Evolutionary conservation across 805 yeast genomes (phyloP).

Genomic region (Candida tammaniensis): DNA sequence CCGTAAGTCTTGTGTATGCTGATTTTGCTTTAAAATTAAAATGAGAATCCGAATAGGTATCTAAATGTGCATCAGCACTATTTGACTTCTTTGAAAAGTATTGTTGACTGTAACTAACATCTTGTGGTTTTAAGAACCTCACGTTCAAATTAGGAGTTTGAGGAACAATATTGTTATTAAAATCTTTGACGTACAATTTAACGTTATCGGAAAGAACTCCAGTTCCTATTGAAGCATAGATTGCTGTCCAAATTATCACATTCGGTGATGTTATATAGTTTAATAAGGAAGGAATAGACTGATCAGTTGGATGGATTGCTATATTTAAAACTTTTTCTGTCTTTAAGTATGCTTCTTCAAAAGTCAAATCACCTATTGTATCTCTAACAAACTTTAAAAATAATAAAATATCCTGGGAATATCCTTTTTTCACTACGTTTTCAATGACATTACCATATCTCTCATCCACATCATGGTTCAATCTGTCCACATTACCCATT

Average conservation of each 20-base stretch:
- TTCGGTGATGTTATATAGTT: constrained; percentile 94
- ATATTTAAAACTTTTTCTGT: constrained; percentile 81
- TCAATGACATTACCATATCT: constrained; percentile 69
- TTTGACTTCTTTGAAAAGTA: constrained; percentile 25
- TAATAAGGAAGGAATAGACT: constrained; percentile 65
- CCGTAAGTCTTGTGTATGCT: constrained; percentile 87
- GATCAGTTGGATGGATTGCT: constrained; percentile 77
- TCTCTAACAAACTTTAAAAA: constrained; percentile 76
- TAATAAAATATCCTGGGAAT: constrained; percentile 79
- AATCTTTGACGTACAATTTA: constrained; percentile 55
- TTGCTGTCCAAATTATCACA: constrained; percentile 85
- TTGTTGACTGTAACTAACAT: constrained; percentile 46
- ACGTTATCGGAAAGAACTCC: constrained; percentile 61
- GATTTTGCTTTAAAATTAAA: constrained; percentile 30
- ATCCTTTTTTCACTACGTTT: constrained; percentile 73
- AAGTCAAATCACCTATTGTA: constrained; percentile 78
- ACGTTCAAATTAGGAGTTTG: constrained; percentile 42
- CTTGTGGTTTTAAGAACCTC: constrained; percentile 42
- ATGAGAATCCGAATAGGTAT: constrained; percentile 14
- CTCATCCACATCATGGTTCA: constrained; percentile 55
- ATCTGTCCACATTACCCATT: constrained; percentile 42
- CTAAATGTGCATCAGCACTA: constrained; percentile 11
- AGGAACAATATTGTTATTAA: constrained; percentile 59
- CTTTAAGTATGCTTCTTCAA: constrained; percentile 84
- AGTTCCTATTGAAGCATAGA: constrained; percentile 78